Percentiles rank a stretch among this genome's conserved stretches.
Evolutionary conservation across 805 yeast species (phyloP).

Genomic region (Scheffersomyces ergatensis): DNA sequence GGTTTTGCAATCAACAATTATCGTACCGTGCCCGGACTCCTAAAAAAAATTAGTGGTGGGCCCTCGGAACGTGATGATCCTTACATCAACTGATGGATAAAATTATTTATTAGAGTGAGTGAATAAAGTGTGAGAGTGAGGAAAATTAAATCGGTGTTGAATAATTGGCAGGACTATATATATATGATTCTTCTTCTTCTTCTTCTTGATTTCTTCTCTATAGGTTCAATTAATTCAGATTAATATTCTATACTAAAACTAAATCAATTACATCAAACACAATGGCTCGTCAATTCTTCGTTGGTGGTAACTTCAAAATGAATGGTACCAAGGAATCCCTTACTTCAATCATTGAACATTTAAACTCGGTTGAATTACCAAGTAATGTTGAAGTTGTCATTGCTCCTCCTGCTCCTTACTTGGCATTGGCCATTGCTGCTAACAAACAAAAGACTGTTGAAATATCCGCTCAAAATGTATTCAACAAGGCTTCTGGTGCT

Average conservation of each 20-base stretch:
- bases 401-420: constrained; percentile 94
- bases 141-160: no score
- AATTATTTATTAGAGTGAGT: no score
- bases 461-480: constrained; percentile 90
- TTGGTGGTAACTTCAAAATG: constrained; percentile 99
- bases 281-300: constrained; percentile 89
- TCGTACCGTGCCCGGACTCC: no score
- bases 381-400: constrained; percentile 86
- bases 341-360: constrained; percentile 75
- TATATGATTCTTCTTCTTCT: neutral
- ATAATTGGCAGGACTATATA: no score
- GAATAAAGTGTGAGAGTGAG: no score
- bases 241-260: neutral
- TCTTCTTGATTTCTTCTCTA: constrained; percentile 3
- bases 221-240: neutral
- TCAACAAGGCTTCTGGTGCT: constrained; percentile 88
- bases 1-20: no score
- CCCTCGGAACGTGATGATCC: neutral
- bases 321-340: constrained; percentile 91
- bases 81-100: neutral
- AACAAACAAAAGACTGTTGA: constrained; percentile 71
- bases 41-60: no score
- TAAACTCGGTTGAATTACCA: constrained; percentile 77
- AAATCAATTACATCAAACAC: constrained; percentile 8
- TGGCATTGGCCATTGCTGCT: constrained; percentile 67